Evolutionary conservation across 805 yeast species (phyloP), one percentile per base, ranked within the genome.

Genomic region (Candida ipomoeae): DNA sequence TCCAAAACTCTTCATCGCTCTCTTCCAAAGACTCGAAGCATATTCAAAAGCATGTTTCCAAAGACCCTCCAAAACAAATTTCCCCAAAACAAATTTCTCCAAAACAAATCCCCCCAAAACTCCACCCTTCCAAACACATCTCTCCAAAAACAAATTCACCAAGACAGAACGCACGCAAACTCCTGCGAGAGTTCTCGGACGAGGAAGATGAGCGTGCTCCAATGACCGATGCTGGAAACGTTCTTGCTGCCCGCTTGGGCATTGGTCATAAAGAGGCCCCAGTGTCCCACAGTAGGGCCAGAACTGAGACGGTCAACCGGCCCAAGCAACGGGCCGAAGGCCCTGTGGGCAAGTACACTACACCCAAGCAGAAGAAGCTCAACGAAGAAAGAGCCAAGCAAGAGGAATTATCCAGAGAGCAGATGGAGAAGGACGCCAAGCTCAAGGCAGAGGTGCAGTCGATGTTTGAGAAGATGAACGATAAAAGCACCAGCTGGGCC

Each of bases 401-500:
- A 46, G 56, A 31, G 18, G 48, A 41, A 31, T 21, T 43, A 36
- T 40, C 40, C 3, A 32, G 39, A 26, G 54, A 45, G 41, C 48
- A 50, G 36, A 53, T 47, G 32, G 53, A 47, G 40, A 50, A 48
- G 40, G 64, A 62, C 2, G 64, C 58, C 17, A 48, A 56, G 44
- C 51, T 64, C 34, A 56, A 61, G 48, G 60, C 59, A 26, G 69
- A 67, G 47, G 65, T 66, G 40, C 53, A 56, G 46, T 55, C 59
- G 37, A 53, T 65, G 62, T 62, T 67, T 32, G 67, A 60, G 34
- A 61, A 64, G 52, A 55, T 68, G 55, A 62, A 56, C 40, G 61
- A 66, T 45, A 63, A 62, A 37, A 53, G 62, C 31, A 53, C 59
- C 41, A 67, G 60, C 51, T 68, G 73, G 73, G 70, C 71, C 15